Conservation (phyloP, 306 rosid species). For the Prunus mongolica region DNA sequence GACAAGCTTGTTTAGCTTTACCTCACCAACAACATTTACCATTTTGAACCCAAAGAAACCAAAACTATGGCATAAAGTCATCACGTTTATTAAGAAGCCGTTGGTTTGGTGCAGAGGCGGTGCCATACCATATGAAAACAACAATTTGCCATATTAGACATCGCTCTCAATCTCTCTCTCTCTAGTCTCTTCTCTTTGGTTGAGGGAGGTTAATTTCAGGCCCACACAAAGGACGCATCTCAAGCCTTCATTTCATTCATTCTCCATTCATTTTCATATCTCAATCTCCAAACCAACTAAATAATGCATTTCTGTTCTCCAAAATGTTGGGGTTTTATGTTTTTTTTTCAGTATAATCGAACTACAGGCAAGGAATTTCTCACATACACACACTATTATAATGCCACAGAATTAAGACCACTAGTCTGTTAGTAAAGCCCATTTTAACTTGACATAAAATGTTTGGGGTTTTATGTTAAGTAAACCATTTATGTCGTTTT, state of each 20-base stretch:
- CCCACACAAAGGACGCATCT: no score
- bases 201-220: background rate
- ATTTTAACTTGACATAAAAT: no score
- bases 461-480: no score
- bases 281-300: background rate
- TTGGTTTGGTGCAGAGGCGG: background rate
- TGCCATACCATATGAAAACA: background rate
- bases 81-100: background rate
- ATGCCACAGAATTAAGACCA: no score
- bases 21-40: background rate
- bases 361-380: fast-evolving
- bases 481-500: background rate
- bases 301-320: background rate
- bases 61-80: background rate
- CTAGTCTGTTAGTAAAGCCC: no score
- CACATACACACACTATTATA: no score
- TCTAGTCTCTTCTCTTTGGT: background rate
- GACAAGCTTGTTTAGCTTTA: background rate
- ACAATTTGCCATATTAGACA: background rate
- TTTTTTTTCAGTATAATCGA: no score
- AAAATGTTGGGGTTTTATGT: background rate
- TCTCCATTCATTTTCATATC: background rate
- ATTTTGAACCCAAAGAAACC: background rate
- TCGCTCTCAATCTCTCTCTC: background rate
- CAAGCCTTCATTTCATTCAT: no score